Percentiles rank a stretch among this genome's conserved stretches.
These are phyloP conservation scores for Tinospora cordifolia DNA, from an alignment of 164 flowering plant genomes.

Conservation along the genomic window DNA sequence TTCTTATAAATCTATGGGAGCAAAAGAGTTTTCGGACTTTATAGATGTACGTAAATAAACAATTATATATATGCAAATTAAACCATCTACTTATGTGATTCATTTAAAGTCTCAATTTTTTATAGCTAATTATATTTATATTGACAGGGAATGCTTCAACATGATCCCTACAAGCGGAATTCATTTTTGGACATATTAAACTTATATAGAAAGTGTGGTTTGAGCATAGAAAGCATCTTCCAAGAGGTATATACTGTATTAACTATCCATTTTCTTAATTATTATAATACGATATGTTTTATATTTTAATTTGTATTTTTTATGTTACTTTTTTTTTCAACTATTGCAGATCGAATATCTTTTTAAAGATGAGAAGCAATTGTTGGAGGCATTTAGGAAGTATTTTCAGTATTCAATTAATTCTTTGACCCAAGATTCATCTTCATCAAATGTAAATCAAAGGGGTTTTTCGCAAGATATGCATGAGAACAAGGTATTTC, in stretches of 20 bases:
- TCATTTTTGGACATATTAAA: conserved; percentile 80
- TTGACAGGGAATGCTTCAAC: conserved; percentile 75
- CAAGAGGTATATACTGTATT: conserved; percentile 45
- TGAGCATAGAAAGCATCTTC: conserved; percentile 64
- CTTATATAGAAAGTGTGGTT: conserved; percentile 74
- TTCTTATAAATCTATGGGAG: conserved; percentile 66
- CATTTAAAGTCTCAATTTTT: too few species aligned
- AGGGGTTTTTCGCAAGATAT: conserved; percentile 34
- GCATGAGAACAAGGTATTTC: conserved; percentile 30
- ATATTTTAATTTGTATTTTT: background rate
- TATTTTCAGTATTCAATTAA: conserved; percentile 35
- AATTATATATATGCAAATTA: too few species aligned
- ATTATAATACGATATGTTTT: background rate
- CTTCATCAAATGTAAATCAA: conserved; percentile 28
- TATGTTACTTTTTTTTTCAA: background rate
- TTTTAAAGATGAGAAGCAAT: conserved; percentile 53
- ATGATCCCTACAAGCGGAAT: conserved; percentile 74
- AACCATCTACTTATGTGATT: too few species aligned
- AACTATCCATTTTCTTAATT: background rate
- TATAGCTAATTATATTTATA: conserved; percentile 5
- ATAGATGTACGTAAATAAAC: conserved; percentile 55
- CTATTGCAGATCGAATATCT: conserved; percentile 48
- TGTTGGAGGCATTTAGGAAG: conserved; percentile 57
- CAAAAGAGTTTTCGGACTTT: conserved; percentile 73
- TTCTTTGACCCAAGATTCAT: conserved; percentile 36